Percentiles rank a stretch among this genome's conserved stretches.
Conservation (phyloP, 768 basidiomycete species). For the Amyloporia xantha region DNA sequence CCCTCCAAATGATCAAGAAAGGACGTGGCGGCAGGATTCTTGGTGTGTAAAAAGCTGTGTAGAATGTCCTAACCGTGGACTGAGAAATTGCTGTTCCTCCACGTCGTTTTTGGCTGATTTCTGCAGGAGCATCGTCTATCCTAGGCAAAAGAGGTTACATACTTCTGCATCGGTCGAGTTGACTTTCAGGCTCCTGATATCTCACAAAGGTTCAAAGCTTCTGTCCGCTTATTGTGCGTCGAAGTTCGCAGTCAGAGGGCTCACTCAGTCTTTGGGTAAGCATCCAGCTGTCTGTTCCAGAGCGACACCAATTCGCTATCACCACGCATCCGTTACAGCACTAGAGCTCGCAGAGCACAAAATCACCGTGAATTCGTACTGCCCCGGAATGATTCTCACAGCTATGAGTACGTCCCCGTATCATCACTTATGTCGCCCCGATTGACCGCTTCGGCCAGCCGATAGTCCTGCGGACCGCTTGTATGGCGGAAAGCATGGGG, state of each 20-base stretch:
- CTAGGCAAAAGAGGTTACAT: constrained; percentile 13
- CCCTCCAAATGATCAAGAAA: constrained; percentile 33
- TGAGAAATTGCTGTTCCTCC: not conserved
- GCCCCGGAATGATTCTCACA: constrained; percentile 21
- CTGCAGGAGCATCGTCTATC: constrained; percentile 14
- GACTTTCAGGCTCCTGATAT: not conserved
- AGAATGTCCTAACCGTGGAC: not conserved
- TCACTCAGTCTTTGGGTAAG: constrained; percentile 20
- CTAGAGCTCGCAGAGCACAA: constrained; percentile 15
- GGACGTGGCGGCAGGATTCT: constrained; percentile 34
- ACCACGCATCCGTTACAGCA: constrained; percentile 8
- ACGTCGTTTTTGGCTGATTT: not conserved
- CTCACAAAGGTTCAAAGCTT: not conserved
- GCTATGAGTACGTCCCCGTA: constrained; percentile 2
- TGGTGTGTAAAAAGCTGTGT: constrained; percentile 15
- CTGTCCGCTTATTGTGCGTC: constrained; percentile 14
- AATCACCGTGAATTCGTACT: constrained; percentile 24
- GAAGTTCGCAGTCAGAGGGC: constrained; percentile 23
- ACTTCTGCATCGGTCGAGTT: too few species aligned
- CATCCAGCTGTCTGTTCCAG: constrained; percentile 12
- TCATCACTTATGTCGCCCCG: not conserved
- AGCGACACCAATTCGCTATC: not conserved
- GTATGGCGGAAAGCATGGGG: constrained; percentile 7
- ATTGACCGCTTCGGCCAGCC: not conserved
- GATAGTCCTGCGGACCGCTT: constrained; percentile 2